Evolutionary conservation across 768 basidiomycete species (phyloP), one percentile per base, ranked within the genome.

Genomic region (Tricholoma saponaceum): DNA sequence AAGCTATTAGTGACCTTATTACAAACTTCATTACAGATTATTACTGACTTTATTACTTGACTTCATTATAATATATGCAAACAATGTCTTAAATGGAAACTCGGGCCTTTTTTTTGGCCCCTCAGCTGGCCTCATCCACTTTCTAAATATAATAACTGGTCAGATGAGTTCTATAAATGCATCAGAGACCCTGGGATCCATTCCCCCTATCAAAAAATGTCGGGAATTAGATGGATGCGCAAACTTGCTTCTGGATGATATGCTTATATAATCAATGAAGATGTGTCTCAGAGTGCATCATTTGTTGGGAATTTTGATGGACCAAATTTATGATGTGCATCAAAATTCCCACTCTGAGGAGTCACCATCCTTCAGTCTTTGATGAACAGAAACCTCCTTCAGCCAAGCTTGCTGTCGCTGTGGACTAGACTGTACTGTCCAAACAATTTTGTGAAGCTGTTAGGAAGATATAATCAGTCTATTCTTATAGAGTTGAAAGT

Each of bases 361-460:
- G 9, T 23, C 46, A 20, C 20, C 26, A 22, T 47, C 53, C 43
- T 16, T 47, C 30, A 28, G 35, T 44, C 51, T 54, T 12, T 18
- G 46, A 35, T 35, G 12, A 10, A 35, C 35, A 35, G 35, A 32
- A n/a, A 67, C 57, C 44, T 67, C 56, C 1, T n/a, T 25, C 18
- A 60, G 41, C 69, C 66, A 71, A 3, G 52, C 43, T 20, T 61
- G 35, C 10, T 53, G 44, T 14, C 59, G 59, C 50, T 71, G 71
- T 7, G 67, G 69, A 30, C 66, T 69, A 4, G 56, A 59, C 0
- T 60, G 60, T 4, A 72, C 56, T 18, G 59, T 22, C 1, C 57
- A 56, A 9, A 71, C 55, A 44, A 71, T 69, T 56, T 65, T 66
- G 6, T 66, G 60, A 37, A 72, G 65, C 71, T 71, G 39, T 35